These are phyloP conservation scores for Physcia stellaris DNA, from an alignment of 495 filamentous ascomycete species.

Conservation along the genomic window DNA sequence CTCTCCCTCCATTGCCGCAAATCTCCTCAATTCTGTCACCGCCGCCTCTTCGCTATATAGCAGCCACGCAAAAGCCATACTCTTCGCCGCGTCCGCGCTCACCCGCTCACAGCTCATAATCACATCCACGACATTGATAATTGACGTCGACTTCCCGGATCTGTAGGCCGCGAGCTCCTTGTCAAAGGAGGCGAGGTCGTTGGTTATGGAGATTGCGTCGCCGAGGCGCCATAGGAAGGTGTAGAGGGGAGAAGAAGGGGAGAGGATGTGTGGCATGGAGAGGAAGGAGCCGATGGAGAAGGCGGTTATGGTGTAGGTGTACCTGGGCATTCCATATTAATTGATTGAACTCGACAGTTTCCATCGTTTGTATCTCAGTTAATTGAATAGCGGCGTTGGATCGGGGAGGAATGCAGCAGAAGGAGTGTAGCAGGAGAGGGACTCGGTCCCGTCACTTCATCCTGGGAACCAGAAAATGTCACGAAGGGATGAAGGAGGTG, in stretches of 20 bases:
- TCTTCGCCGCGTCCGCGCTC: conserved; percentile 1
- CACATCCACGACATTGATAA: conserved; percentile 13
- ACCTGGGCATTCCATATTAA: conserved; percentile 4
- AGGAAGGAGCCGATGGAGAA: conserved; percentile 8
- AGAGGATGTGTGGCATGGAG: conserved; percentile 4
- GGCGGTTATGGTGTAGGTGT: conserved; percentile 3
- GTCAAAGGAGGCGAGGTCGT: conserved; percentile 11
- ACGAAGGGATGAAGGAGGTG: too few relatives aligned
- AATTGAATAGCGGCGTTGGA: too few relatives aligned
- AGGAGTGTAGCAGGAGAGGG: too few relatives aligned
- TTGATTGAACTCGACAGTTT: too few relatives aligned
- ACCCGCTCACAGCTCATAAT: conserved; percentile 2
- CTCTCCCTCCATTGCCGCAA: too few relatives aligned
- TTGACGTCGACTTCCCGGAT: conserved; percentile 1
- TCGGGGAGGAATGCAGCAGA: too few relatives aligned
- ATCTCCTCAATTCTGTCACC: too few relatives aligned
- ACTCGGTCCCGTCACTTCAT: too few relatives aligned
- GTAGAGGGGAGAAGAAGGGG: background rate
- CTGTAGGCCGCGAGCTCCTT: conserved; percentile 9
- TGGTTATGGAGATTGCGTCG: conserved; percentile 11
- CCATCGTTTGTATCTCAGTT: too few relatives aligned
- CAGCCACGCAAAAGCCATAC: conserved; percentile 8
- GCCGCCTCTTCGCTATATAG: conserved; percentile 8
- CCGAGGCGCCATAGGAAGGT: conserved; percentile 3
- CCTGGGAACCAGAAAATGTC: too few relatives aligned